Percentiles rank a stretch among this genome's conserved stretches.
These are phyloP conservation scores for Perilla frutescens DNA, from an alignment of 257 asterid species.

Conservation along the genomic window DNA sequence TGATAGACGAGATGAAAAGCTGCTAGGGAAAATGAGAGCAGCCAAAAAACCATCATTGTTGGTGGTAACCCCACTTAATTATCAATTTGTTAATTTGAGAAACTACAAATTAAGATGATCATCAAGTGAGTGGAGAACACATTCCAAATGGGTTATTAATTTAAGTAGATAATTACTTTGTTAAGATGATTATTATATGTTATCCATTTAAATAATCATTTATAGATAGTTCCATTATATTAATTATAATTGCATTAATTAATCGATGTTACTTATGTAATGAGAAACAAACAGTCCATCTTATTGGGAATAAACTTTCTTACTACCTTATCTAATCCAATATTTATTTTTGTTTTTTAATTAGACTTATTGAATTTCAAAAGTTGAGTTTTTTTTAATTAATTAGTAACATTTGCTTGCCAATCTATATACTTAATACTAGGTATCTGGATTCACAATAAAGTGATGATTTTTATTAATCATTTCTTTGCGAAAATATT, in stretches of 20 bases:
- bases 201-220: constrained; percentile 8
- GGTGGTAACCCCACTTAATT: constrained; percentile 50
- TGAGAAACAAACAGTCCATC: neutral
- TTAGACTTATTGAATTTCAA: neutral
- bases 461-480: too few species aligned
- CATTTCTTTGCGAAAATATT: too few species aligned
- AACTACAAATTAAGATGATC: constrained; percentile 4
- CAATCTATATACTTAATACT: too few species aligned
- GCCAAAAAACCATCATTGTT: constrained; percentile 35
- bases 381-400: neutral
- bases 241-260: too few species aligned
- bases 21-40: constrained; percentile 41
- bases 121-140: constrained; percentile 43
- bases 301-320: neutral
- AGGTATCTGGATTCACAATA: too few species aligned
- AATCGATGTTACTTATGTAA: constrained; percentile 5
- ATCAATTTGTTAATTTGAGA: constrained; percentile 14
- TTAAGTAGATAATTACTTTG: constrained; percentile 11
- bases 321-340: neutral
- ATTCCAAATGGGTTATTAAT: constrained; percentile 13
- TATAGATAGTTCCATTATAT: neutral
- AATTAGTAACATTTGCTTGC: neutral
- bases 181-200: constrained; percentile 13
- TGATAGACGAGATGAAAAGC: constrained; percentile 27
- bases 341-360: neutral